Evolutionary conservation across 2,329 filamentous ascomycete genomes (phyloP), one percentile per base, ranked within the genome.

Genomic region (Aaosphaeria pasadenensis): DNA sequence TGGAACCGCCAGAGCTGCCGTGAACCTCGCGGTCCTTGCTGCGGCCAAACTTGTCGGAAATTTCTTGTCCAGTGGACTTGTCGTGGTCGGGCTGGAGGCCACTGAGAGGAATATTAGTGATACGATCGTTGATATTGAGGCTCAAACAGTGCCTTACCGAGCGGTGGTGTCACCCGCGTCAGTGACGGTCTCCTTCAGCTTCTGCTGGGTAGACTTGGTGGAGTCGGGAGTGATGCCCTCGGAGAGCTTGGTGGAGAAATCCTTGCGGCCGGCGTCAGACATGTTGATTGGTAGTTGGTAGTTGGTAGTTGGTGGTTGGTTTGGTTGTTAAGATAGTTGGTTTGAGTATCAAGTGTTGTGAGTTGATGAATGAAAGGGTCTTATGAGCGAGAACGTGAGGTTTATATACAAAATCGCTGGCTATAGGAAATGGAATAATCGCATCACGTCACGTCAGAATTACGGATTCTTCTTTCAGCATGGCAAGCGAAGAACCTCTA

Each of bases 181-280:
- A 53, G 80, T 84, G 63, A 79, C 43, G 47, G 69, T 65, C 69
- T 85, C 82, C 67, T 78, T 79, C 54, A 78, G 56, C 75, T 84
- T 82, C 55, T 83, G 72, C 60, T 76, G 71, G 59, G 80, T 82
- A 53, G 81, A 84, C 75, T 86, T 85, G 71, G 76, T 69, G 63
- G 75, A 75, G 67, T 85, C 76, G 50, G 83, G 82, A 59, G 76
- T 81, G 48, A 81, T 54, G 60, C 77, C 73, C 77, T 85, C 80
- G 63, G 72, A 70, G 53, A 76, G 71, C 78, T 83, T 78, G 71
- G 73, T 64, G 57, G 69, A 62, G 70, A 82, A 77, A 71, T 82
- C 80, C 73, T 85, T 85, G 79, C 82, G 81, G 63, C 75, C 77
- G 59, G 70, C 46, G 72, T 85, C 82, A 77, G 82, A 80, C 81